These are phyloP conservation scores for Aegilops umbellulata DNA, from an alignment of 176 grass and related monocot genomes.

Conservation along the genomic window DNA sequence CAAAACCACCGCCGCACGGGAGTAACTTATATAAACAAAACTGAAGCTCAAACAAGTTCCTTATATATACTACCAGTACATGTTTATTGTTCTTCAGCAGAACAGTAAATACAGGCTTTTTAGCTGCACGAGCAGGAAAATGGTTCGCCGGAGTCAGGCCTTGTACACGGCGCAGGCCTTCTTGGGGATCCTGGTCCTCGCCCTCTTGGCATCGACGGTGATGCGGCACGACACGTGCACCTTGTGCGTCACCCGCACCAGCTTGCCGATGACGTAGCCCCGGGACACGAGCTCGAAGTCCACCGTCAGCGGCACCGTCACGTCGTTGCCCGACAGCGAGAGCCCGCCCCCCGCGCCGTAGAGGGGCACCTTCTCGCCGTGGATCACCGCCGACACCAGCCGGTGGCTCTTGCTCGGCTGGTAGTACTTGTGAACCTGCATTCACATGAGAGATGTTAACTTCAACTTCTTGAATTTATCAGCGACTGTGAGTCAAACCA, in stretches of 20 bases:
- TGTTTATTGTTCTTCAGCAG: slow-evolving; percentile 35
- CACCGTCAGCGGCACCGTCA: slow-evolving; percentile 64
- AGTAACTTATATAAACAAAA: slow-evolving; percentile 27
- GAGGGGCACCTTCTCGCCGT: slow-evolving; percentile 79
- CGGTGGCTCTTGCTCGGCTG: slow-evolving; percentile 92
- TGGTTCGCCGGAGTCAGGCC: slow-evolving; percentile 4
- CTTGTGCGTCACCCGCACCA: slow-evolving; percentile 85
- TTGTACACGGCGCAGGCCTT: slow-evolving; percentile 55
- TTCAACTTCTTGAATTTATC: no score
- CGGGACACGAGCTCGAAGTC: slow-evolving; percentile 70
- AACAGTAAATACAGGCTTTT: slow-evolving; percentile 33
- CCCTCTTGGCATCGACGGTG: slow-evolving; percentile 49
- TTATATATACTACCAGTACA: background rate
- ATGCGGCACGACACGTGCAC: slow-evolving; percentile 64
- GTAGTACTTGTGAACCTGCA: slow-evolving; percentile 82
- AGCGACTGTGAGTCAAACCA: no score
- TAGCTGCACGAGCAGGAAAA: background rate
- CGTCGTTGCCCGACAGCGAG: slow-evolving; percentile 47
- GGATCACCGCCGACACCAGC: slow-evolving; percentile 38
- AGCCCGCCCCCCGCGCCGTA: slow-evolving; percentile 78
- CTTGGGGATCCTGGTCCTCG: slow-evolving; percentile 63
- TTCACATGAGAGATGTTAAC: background rate
- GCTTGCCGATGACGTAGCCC: slow-evolving; percentile 83
- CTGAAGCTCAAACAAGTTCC: slow-evolving; percentile 16
- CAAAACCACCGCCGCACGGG: background rate